Conservation (phyloP, 2,329 filamentous ascomycete genomes). For the Alternaria brassicicola region DNA sequence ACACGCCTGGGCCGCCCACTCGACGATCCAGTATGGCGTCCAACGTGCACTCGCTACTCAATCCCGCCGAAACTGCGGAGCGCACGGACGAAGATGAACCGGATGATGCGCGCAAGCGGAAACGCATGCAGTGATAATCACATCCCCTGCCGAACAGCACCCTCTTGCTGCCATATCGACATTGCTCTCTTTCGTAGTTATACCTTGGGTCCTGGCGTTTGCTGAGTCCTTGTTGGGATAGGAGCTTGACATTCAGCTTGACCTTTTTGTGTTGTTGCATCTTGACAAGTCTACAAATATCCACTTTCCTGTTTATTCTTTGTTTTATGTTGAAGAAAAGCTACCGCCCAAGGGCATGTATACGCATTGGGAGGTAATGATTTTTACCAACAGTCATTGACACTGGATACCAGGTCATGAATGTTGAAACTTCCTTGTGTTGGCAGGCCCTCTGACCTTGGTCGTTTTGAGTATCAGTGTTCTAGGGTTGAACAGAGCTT, state of each 20-base stretch:
- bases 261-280: background rate
- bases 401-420: background rate
- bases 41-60: conserved; percentile 70
- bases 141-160: background rate
- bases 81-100: conserved; percentile 68
- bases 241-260: background rate
- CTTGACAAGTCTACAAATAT: background rate
- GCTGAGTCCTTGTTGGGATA: background rate
- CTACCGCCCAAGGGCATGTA: background rate
- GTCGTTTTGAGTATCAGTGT: background rate
- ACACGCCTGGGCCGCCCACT: conserved; percentile 66
- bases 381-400: background rate
- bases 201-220: conserved; percentile 1
- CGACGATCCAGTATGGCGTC: conserved; percentile 73
- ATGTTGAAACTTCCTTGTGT: background rate
- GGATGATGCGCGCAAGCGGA: conserved; percentile 67
- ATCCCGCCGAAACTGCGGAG: conserved; percentile 71
- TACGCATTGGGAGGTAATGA: conserved; percentile 3
- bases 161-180: background rate
- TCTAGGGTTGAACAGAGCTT: background rate
- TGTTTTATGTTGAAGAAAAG: background rate
- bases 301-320: background rate
- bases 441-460: background rate
- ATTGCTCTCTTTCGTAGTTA: conserved; percentile 27
- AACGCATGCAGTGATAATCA: conserved; percentile 48